Evolutionary conservation across 768 basidiomycete species (phyloP).

Genomic region (Rhodotorula diobovata): DNA sequence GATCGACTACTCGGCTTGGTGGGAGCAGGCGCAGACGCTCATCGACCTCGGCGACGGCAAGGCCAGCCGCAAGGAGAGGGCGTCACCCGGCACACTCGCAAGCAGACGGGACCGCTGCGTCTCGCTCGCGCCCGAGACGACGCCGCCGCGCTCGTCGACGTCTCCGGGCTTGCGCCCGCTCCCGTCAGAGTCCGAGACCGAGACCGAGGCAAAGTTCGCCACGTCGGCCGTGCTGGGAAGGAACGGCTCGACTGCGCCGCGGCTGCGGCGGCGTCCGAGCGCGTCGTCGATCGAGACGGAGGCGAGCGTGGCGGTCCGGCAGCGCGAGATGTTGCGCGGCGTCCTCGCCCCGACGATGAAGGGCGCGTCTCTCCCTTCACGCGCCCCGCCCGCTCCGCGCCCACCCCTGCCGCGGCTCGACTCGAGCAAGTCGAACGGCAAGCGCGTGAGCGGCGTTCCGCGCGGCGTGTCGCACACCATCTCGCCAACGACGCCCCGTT

Average conservation of each 20-base stretch:
- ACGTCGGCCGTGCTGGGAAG: neutral
- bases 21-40: slow-evolving; percentile 42
- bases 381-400: slow-evolving; percentile 17
- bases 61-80: too few relatives aligned
- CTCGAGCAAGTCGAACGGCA: neutral
- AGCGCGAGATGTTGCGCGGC: slow-evolving; percentile 37
- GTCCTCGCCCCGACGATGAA: slow-evolving; percentile 16
- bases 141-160: neutral
- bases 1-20: slow-evolving; percentile 31
- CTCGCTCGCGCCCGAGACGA: slow-evolving; percentile 22
- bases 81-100: slow-evolving; percentile 15
- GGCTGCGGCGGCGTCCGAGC: neutral
- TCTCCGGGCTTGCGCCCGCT: neutral
- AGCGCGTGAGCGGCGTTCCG: neutral
- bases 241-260: neutral
- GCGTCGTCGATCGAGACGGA: slow-evolving; percentile 25
- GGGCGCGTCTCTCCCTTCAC: slow-evolving; percentile 30
- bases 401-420: slow-evolving; percentile 4
- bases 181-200: slow-evolving; percentile 17
- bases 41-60: slow-evolving; percentile 41
- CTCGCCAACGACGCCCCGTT: neutral
- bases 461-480: neutral
- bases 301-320: slow-evolving; percentile 28
- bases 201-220: slow-evolving; percentile 6
- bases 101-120: slow-evolving; percentile 29